Evolutionary conservation across 2,329 filamentous ascomycete species (phyloP), one percentile per base, ranked within the genome.

Genomic region (Trichoderma sp.): DNA sequence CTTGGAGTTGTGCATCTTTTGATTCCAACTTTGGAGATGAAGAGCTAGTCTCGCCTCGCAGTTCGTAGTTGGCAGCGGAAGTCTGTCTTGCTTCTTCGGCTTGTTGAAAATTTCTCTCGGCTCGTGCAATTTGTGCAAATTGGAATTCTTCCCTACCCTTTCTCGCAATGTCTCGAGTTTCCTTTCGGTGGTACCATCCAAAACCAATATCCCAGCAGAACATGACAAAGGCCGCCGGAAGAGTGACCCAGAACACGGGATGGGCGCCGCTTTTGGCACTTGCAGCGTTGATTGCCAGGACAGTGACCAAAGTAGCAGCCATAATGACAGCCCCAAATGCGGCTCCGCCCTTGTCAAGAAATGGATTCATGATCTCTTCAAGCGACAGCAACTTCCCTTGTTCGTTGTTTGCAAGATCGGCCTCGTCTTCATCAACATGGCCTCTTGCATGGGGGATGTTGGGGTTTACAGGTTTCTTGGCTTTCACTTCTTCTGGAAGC

Each of bases 341-440:
- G 0, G 91, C 91, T 10, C 90, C 87, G 3, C 82, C 80, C 71
- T 87, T 90, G 74, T 93, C 90, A 0, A 93, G 77, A 69, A 90
- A 93, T 0, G 91, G 91, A 71, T 93, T 91, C 85, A 93, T 86
- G 73, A 93, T 91, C 74, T 93, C 90, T 71, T 91, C 89, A 0
- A 93, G 83, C 0, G 88, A 88, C 0, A 90, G 78, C 0, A 86
- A 77, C 71, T 90, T 85, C 3, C 79, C 82, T 68, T 86, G 78
- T 32, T 88, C 84, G 8, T 83, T 79, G 34, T 83, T 80, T n/a
- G 78, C 76, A 10, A 79, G 75, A 10, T 77, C 72, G 5, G 81
- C 79, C 8, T 86, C 85, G 61, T 85, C 81, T 55, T 87, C 85
- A 8, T 86, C 84, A 0, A 83, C 81, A 2, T 78, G 82, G n/a